Conservation (phyloP, 2,329 filamentous ascomycete genomes). For the Bisporella sp. region DNA sequence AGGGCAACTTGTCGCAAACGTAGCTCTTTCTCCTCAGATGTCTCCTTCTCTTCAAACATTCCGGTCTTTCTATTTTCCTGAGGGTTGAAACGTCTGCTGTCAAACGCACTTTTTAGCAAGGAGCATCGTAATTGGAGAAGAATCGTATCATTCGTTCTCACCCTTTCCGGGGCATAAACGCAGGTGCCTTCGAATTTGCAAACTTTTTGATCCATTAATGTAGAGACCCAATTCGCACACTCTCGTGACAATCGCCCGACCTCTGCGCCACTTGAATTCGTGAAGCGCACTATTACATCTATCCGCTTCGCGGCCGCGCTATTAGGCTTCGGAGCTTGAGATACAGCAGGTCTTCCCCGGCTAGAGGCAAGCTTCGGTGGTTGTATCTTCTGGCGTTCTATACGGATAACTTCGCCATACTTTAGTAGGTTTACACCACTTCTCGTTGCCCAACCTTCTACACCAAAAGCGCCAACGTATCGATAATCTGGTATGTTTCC, state of each 20-base stretch:
- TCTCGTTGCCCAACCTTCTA: slow-evolving; percentile 83
- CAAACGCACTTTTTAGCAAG: slow-evolving; percentile 68
- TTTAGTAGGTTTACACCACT: slow-evolving; percentile 70
- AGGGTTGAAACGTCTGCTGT: slow-evolving; percentile 52
- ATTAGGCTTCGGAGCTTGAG: slow-evolving; percentile 20
- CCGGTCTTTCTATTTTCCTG: slow-evolving; percentile 64
- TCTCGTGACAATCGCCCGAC: slow-evolving; percentile 84
- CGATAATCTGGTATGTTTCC: slow-evolving; percentile 44
- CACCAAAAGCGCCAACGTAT: slow-evolving; percentile 89
- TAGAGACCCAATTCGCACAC: slow-evolving; percentile 83
- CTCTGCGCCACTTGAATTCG: slow-evolving; percentile 69
- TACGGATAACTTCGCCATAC: slow-evolving; percentile 75
- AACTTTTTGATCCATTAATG: slow-evolving; percentile 82
- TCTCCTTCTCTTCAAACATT: slow-evolving; percentile 81
- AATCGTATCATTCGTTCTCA: slow-evolving; percentile 90
- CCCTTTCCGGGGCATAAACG: slow-evolving; percentile 78
- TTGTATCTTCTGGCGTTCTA: slow-evolving; percentile 78
- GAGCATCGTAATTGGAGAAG: slow-evolving; percentile 81
- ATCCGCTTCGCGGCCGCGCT: slow-evolving; percentile 53
- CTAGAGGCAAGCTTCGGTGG: slow-evolving; percentile 40
- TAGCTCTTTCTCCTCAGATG: slow-evolving; percentile 74
- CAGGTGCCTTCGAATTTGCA: slow-evolving; percentile 83
- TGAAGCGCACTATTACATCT: slow-evolving; percentile 90
- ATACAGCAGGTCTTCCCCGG: slow-evolving; percentile 36
- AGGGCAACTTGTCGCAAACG: slow-evolving; percentile 80